These are phyloP conservation scores for Acacia concinna DNA, from an alignment of 331 rosid species.

Conservation along the genomic window DNA sequence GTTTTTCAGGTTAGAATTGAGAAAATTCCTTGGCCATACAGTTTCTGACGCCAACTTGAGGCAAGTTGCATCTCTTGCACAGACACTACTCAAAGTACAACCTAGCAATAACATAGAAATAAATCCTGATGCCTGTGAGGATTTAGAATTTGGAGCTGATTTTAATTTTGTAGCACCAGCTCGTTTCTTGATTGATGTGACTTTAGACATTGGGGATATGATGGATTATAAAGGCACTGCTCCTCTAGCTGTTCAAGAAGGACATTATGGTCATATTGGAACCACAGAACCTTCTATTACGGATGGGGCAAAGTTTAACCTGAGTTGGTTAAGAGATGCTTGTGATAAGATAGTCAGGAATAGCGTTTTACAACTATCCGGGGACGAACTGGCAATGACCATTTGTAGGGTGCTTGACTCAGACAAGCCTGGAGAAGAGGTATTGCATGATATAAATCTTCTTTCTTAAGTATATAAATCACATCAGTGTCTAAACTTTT, in stretches of 20 bases:
- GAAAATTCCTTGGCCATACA: constrained; percentile 61
- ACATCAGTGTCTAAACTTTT: constrained; percentile 27
- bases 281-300: constrained; percentile 33
- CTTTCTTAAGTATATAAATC: constrained; percentile 21
- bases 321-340: constrained; percentile 84
- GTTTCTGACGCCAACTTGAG: constrained; percentile 62
- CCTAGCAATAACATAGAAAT: constrained; percentile 47
- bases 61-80: constrained; percentile 70
- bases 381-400: constrained; percentile 86
- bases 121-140: constrained; percentile 36
- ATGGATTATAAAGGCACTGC: constrained; percentile 49
- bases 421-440: constrained; percentile 95
- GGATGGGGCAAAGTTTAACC: constrained; percentile 53
- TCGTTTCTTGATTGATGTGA: constrained; percentile 80
- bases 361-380: constrained; percentile 66
- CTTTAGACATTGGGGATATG: constrained; percentile 68
- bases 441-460: constrained; percentile 37
- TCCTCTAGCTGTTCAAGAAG: constrained; percentile 53
- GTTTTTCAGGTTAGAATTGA: constrained; percentile 68
- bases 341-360: constrained; percentile 68
- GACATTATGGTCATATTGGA: constrained; percentile 30
- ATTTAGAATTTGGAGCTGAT: constrained; percentile 81
- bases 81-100: constrained; percentile 58
- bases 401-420: constrained; percentile 92
- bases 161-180: constrained; percentile 74